These are phyloP conservation scores for Scheffersomyces lignicola DNA, from an alignment of 1,139 yeast species.

Conservation along the genomic window DNA sequence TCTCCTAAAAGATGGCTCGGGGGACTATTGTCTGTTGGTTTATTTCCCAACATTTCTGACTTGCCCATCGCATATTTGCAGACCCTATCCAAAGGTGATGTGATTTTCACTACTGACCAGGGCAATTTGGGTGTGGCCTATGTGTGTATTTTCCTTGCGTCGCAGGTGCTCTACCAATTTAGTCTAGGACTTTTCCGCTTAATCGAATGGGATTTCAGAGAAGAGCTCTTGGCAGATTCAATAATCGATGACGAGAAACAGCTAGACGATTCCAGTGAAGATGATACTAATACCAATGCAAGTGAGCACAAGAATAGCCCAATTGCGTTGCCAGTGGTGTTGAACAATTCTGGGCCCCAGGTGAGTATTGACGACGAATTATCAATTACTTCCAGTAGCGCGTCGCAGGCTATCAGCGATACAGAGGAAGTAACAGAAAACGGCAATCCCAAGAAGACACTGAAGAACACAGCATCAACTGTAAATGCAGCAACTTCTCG, in stretches of 20 bases:
- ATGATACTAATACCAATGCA: neutral
- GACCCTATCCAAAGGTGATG: constrained; percentile 67
- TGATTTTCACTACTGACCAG: constrained; percentile 53
- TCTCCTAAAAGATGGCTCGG: constrained; percentile 79
- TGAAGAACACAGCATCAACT: constrained; percentile 6
- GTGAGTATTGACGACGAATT: neutral
- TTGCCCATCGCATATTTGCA: constrained; percentile 88
- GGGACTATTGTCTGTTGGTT: constrained; percentile 65
- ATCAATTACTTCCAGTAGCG: constrained; percentile 3
- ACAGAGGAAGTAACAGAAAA: constrained; percentile 1
- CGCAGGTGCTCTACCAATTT: constrained; percentile 71
- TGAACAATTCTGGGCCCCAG: neutral
- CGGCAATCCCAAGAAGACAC: constrained; percentile 7
- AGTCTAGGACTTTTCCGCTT: constrained; percentile 73
- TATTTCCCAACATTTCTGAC: constrained; percentile 75
- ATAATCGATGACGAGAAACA: constrained; percentile 11
- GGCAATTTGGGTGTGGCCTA: constrained; percentile 84
- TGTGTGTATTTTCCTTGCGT: constrained; percentile 74
- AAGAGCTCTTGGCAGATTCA: constrained; percentile 12
- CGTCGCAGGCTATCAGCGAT: neutral
- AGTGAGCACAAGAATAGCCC: neutral
- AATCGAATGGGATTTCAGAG: constrained; percentile 69
- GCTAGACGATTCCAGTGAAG: constrained; percentile 7
- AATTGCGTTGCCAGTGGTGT: neutral
- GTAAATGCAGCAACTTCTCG: constrained; percentile 6